phyloP scores from a whole-genome alignment of 345 rosid genomes.

The Eucalyptus sideroxylon region DNA sequence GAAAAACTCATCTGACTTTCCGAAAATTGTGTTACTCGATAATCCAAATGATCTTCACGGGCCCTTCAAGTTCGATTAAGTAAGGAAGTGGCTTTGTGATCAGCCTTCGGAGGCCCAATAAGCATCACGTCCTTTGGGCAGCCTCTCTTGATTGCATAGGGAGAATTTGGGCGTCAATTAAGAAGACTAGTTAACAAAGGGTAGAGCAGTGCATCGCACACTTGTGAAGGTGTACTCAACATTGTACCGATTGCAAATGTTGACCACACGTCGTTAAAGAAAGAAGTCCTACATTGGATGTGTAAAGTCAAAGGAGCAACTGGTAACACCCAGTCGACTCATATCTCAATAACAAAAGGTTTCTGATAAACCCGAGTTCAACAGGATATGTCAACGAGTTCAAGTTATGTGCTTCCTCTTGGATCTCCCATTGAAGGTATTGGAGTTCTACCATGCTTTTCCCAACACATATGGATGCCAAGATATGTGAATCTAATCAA shows the following conservation, averaged over 20 bases:
- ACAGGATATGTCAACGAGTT: background rate
- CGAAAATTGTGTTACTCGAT: background rate
- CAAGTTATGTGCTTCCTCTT: background rate
- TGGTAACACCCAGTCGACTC: background rate
- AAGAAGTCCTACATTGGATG: background rate
- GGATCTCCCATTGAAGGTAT: background rate
- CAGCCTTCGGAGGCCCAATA: background rate
- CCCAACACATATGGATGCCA: background rate
- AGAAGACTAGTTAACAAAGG: background rate
- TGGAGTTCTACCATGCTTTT: background rate
- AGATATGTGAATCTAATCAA: background rate
- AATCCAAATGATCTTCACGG: background rate
- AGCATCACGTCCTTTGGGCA: background rate
- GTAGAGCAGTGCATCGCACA: background rate
- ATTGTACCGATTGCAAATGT: background rate
- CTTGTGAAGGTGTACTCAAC: background rate
- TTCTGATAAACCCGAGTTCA: too few relatives aligned
- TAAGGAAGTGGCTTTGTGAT: background rate
- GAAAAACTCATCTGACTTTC: background rate
- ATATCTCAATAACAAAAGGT: background rate
- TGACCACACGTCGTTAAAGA: background rate
- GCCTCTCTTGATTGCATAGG: background rate
- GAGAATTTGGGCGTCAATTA: background rate
- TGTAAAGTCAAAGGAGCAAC: background rate
- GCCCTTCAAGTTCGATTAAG: background rate